Base-by-base conservation (phyloP, 257 asterid species). In the Nyctanthes arbortristis region DNA sequence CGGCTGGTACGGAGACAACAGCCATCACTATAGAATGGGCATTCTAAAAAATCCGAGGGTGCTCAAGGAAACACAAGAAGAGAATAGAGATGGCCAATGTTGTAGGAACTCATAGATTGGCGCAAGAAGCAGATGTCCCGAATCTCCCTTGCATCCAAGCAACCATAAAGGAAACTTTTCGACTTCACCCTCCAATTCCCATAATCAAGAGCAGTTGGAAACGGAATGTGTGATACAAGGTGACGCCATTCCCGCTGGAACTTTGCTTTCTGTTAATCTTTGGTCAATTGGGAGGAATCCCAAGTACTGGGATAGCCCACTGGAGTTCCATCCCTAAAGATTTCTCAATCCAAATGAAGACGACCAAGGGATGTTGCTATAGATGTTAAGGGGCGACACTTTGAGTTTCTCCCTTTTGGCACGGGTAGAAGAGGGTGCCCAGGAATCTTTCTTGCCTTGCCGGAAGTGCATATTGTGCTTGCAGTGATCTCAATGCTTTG, bases 401-500 rank as follows among this genome's bases (percentile, higher is more conserved):
- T 86, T 20, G 87, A 84, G 84, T 77, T 86, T 2, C 70, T 88
- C 64, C 90, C 95, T 0, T 88, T 86, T 24, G 87, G 96, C 0
- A 75, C 86, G 7, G 92, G 96, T 5, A 73, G 90, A 78, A 75
- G 96, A 34, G 90, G 87, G 37, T 80, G 89, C 75, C 92, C 90
- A 1, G 92, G 89, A 12, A 84, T 86, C 89, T 29, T 75, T 47
- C 58, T 86, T 0, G 83, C 80, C 5, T 77, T 82, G 56, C 80
- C 74, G 14, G 89, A 84, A 68, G 22, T 88, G 54, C 66, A 69
- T 18, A 33, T 69, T 3, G 69, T 88, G 39, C 70, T 86, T 31
- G 86, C 89, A 16, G 59, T 80, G 0, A 62, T 82, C 84, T 3
- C 95, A 86, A 37, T 86, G 90, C 77, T 82, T 84, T 29, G 78